Conservation (phyloP, 2,329 filamentous ascomycete species). For the Stagonosporopsis cucurbitacearum region DNA sequence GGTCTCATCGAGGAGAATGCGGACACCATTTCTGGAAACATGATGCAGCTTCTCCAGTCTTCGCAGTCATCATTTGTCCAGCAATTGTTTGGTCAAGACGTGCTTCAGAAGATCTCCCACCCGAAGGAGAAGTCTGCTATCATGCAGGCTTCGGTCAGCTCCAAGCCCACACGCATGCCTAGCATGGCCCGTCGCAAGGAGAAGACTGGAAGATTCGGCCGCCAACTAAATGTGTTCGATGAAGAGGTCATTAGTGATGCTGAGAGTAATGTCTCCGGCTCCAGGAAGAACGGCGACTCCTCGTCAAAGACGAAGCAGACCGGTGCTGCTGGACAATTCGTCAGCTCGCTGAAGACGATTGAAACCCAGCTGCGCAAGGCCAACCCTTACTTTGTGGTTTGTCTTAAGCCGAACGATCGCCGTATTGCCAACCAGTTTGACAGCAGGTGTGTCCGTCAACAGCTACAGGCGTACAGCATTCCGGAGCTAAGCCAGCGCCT, state of each 20-base stretch:
- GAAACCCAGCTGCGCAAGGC: constrained; percentile 85
- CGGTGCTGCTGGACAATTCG: constrained; percentile 90
- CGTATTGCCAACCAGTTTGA: constrained; percentile 99
- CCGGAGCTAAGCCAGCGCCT: constrained; percentile 95
- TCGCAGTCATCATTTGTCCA: constrained; percentile 89
- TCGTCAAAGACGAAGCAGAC: constrained; percentile 69
- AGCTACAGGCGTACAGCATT: constrained; percentile 94
- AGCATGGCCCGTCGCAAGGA: constrained; percentile 87
- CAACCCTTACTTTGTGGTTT: constrained; percentile 96
- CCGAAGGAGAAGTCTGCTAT: constrained; percentile 89
- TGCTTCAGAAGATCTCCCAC: constrained; percentile 89
- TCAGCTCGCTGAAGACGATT: constrained; percentile 87
- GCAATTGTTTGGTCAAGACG: constrained; percentile 94
- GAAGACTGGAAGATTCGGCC: constrained; percentile 56
- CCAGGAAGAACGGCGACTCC: constrained; percentile 41
- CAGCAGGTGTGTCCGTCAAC: constrained; percentile 94
- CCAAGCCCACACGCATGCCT: constrained; percentile 89
- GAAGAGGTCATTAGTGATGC: constrained; percentile 58
- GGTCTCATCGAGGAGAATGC: constrained; percentile 94
- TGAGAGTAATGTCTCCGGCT: constrained; percentile 52
- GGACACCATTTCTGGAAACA: constrained; percentile 91
- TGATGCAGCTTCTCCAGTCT: constrained; percentile 90
- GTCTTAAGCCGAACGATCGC: constrained; percentile 94
- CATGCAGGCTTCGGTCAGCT: constrained; percentile 95
- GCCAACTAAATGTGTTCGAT: constrained; percentile 47